Conservation (phyloP, 1,284 basidiomycete genomes). For the Coniferiporia sulphurascens region DNA sequence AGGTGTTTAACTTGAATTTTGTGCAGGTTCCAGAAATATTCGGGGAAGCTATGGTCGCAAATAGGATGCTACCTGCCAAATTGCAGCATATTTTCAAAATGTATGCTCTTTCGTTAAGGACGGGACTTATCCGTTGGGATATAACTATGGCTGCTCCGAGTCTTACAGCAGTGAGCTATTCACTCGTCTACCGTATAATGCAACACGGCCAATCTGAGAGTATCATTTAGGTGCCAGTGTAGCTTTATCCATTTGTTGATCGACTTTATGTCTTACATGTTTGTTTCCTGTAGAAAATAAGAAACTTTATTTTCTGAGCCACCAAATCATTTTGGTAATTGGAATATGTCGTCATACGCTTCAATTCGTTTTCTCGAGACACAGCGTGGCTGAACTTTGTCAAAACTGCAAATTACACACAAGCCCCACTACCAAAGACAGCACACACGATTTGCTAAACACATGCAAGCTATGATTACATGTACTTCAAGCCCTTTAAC, state of each 20-base stretch:
- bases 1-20: not conserved
- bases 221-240: slow-evolving; percentile 41
- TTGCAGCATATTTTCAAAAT: not conserved
- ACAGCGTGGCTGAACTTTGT: no score
- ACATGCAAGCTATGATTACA: no score
- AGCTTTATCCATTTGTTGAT: slow-evolving; percentile 67
- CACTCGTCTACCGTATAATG: not conserved
- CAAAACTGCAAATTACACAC: no score
- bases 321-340: no score
- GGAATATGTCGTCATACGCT: no score
- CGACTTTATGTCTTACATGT: not conserved
- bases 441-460: no score
- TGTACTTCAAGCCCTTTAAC: no score
- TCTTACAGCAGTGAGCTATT: slow-evolving; percentile 63
- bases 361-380: no score
- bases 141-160: no score
- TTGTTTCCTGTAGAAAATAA: slow-evolving; percentile 7
- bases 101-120: not conserved
- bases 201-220: not conserved
- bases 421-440: no score
- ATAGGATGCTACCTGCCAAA: not conserved
- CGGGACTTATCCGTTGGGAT: not conserved
- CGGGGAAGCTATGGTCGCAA: not conserved
- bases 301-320: no score
- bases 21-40: not conserved